Base-by-base conservation (phyloP, 1,139 yeast genomes). In the Saccharomycopsis hybrid region DNA sequence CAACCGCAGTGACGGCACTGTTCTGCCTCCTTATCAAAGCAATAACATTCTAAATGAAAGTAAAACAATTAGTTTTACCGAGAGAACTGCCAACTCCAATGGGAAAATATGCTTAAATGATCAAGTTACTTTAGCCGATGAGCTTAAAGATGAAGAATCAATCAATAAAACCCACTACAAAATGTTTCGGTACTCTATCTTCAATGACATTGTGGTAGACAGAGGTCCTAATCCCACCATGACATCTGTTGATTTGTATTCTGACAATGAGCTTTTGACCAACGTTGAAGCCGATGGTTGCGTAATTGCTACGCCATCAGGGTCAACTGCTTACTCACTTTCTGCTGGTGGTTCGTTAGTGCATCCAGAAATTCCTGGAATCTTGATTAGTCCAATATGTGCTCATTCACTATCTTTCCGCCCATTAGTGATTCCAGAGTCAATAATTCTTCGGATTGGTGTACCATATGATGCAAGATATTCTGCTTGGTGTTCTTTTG, bases 301-400 rank as follows among this genome's bases (percentile, higher is more conserved):
- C 8, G 83, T 85, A 5, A 80, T 86, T 52, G 80, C 94, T 9
- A 85, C 96, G 0, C 96, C 96, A 11, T 85, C 95, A 1, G 96
- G 96, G 0, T 86, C 95, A 4, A 88, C 96, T 0, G 96, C 96
- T 0, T 88, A 88, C 64, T 85, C 95, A 0, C 71, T 88, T 52
- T 79, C 88, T 13, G 83, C 95, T 0, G 96, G 96, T 4, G 96
- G 96, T 1, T 81, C 95, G 7, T 77, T 88, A 44, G 89, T 85
- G 4, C 95, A 88, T 60, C 96, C 96, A 0, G 78, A 80, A 52
- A 86, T 87, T 9, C 88, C 89, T 7, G 88, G 92, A 48, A 82
- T 86, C 41, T 67, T 87, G 46, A 68, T 88, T 39, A 84, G 95
- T 0, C 96, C 96, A 3, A 85, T 87, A 44, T 86, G 96, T 61